Evolutionary conservation across 2,329 filamentous ascomycete species (phyloP).

Genomic region (Metarhizium rileyi): DNA sequence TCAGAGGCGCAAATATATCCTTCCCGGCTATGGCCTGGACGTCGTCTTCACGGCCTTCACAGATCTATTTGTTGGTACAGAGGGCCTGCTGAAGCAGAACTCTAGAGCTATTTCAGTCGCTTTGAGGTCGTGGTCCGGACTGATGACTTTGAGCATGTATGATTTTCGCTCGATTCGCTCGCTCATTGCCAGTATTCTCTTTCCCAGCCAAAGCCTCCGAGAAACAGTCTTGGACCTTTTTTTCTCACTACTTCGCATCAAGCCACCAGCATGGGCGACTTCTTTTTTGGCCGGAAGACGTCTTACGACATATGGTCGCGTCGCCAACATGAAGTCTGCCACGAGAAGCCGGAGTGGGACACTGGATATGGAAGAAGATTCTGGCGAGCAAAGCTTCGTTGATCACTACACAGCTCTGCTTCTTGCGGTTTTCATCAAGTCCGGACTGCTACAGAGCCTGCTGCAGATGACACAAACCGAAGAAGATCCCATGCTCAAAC

Average conservation of each 20-base stretch:
- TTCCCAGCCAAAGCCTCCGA: constrained; percentile 45
- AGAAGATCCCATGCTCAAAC: constrained; percentile 60
- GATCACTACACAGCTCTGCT: constrained; percentile 90
- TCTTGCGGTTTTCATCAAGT: constrained; percentile 73
- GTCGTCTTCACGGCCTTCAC: constrained; percentile 88
- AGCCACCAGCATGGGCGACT: constrained; percentile 84
- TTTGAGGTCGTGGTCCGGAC: constrained; percentile 85
- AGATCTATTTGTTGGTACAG: constrained; percentile 58
- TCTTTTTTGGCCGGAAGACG: constrained; percentile 88
- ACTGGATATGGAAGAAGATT: constrained; percentile 53
- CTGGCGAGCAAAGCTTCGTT: constrained; percentile 72
- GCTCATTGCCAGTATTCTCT: constrained; percentile 54
- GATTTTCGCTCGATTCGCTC: constrained; percentile 78
- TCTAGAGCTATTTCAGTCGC: constrained; percentile 87
- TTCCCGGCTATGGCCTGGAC: constrained; percentile 82
- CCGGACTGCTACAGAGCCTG: constrained; percentile 57
- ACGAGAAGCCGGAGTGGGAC: constrained; percentile 37
- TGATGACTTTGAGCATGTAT: constrained; percentile 82
- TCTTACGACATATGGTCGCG: constrained; percentile 91
- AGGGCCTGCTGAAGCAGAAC: constrained; percentile 66
- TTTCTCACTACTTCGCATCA: constrained; percentile 74
- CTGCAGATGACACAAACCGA: constrained; percentile 58
- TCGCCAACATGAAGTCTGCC: constrained; percentile 68
- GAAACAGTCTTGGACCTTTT: constrained; percentile 84
- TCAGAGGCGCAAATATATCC: constrained; percentile 68